Conservation (phyloP, 2,329 filamentous ascomycete species). For the Cytospora leucostoma region DNA sequence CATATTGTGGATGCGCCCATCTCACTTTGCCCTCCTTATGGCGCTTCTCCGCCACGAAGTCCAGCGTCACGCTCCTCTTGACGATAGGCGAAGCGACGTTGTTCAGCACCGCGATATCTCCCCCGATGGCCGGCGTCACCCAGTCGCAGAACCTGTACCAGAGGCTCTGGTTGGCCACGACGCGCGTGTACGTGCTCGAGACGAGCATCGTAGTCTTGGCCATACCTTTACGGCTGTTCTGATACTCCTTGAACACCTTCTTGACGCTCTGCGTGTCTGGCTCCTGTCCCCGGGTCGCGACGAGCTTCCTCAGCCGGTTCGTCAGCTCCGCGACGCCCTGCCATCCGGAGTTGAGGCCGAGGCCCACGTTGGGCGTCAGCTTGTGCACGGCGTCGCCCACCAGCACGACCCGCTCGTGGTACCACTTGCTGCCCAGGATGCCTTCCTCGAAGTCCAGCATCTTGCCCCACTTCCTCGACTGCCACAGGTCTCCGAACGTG, state of each 20-base stretch:
- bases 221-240: constrained; percentile 1
- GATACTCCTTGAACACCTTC: constrained; percentile 23
- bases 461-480: background rate
- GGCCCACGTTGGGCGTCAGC: constrained; percentile 27
- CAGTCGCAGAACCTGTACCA: constrained; percentile 7
- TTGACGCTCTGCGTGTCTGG: constrained; percentile 13
- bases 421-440: constrained; percentile 21
- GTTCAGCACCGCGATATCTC: background rate
- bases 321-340: constrained; percentile 28
- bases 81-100: background rate
- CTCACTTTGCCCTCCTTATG: constrained; percentile 5
- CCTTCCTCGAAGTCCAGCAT: constrained; percentile 29
- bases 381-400: constrained; percentile 29
- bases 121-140: background rate
- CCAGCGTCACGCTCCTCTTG: background rate
- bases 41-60: constrained; percentile 9
- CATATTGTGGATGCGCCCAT: background rate
- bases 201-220: constrained; percentile 5
- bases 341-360: constrained; percentile 26
- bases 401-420: constrained; percentile 26
- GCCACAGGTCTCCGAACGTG: constrained; percentile 25
- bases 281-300: background rate
- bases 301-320: constrained; percentile 20
- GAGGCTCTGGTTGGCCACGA: constrained; percentile 10
- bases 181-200: constrained; percentile 15